These are phyloP conservation scores for Fusarium nelsonii DNA, from an alignment of 2,329 filamentous ascomycete species.

Conservation along the genomic window DNA sequence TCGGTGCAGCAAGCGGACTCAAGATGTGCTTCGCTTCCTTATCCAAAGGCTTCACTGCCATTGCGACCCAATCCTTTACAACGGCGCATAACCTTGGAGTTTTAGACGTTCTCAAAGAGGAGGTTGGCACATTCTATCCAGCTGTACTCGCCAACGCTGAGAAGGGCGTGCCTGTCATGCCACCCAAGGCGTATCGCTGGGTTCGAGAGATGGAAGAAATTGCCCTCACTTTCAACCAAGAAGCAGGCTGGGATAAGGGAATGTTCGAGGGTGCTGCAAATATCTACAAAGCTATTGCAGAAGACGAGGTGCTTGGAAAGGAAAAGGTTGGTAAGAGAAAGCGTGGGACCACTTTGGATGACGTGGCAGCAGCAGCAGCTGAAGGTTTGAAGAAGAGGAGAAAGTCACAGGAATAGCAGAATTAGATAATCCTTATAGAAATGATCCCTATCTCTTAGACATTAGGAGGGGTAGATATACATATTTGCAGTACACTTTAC, in stretches of 20 bases:
- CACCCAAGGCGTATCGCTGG: constrained; percentile 83
- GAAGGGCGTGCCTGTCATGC: constrained; percentile 68
- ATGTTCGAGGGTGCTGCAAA: constrained; percentile 71
- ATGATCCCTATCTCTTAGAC: not conserved
- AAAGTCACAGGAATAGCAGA: constrained; percentile 40
- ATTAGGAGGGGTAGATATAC: constrained; percentile 21
- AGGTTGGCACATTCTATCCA: constrained; percentile 66
- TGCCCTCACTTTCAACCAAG: constrained; percentile 71
- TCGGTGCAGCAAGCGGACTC: constrained; percentile 69
- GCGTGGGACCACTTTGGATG: constrained; percentile 68
- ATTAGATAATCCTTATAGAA: not conserved
- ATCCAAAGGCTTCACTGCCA: constrained; percentile 74
- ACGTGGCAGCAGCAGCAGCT: constrained; percentile 64
- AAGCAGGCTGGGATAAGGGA: constrained; percentile 70
- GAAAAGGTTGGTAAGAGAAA: constrained; percentile 69
- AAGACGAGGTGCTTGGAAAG: constrained; percentile 69
- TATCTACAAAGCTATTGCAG: constrained; percentile 71
- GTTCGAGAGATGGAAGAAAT: constrained; percentile 84
- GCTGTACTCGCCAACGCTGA: constrained; percentile 60
- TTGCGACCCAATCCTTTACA: constrained; percentile 78
- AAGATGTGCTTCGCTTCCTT: constrained; percentile 76
- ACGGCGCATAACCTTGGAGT: constrained; percentile 75
- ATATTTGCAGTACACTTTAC: constrained; percentile 21
- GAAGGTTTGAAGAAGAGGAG: constrained; percentile 63
- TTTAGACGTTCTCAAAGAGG: constrained; percentile 66